phyloP scores from a whole-genome alignment of 192 early-diverging fungal genomes.

The Entomortierella chlamydospora region DNA sequence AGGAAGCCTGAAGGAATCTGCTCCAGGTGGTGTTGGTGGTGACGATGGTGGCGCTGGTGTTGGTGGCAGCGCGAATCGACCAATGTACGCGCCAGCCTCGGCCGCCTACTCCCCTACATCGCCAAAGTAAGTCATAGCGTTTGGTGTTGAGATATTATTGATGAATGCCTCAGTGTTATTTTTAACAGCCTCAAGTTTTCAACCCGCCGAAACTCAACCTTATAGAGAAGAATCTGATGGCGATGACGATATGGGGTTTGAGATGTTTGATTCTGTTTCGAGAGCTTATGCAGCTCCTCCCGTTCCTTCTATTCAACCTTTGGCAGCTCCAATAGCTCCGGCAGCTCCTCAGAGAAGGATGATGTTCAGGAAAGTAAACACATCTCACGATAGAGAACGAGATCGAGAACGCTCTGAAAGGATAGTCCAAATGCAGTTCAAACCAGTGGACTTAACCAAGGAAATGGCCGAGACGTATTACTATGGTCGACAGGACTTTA shows the following conservation, averaged over 20 bases:
- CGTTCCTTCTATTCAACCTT: not conserved
- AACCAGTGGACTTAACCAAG: constrained; percentile 47
- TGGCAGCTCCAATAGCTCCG: not conserved
- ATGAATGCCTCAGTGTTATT: too few relatives aligned
- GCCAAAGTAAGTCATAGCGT: too few relatives aligned
- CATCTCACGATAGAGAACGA: too few relatives aligned
- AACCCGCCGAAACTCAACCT: too few relatives aligned
- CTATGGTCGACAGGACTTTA: constrained; percentile 13
- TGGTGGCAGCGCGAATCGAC: not conserved
- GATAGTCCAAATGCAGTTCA: constrained; percentile 17
- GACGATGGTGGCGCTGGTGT: not conserved
- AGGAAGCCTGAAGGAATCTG: constrained; percentile 15
- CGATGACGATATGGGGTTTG: constrained; percentile 38
- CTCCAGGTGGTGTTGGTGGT: not conserved
- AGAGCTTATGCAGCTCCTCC: not conserved
- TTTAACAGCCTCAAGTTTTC: too few relatives aligned
- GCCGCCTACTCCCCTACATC: constrained; percentile 7
- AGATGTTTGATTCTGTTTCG: constrained; percentile 6
- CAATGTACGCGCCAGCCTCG: not conserved
- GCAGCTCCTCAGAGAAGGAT: too few relatives aligned
- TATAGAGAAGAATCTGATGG: constrained; percentile 16
- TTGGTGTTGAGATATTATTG: too few relatives aligned
- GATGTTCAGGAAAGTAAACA: too few relatives aligned
- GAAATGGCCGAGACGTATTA: constrained; percentile 57
- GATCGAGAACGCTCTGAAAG: constrained; percentile 1